Evolutionary conservation across 495 filamentous ascomycete species (phyloP).

Genomic region (Trichoderma orchidacearum): DNA sequence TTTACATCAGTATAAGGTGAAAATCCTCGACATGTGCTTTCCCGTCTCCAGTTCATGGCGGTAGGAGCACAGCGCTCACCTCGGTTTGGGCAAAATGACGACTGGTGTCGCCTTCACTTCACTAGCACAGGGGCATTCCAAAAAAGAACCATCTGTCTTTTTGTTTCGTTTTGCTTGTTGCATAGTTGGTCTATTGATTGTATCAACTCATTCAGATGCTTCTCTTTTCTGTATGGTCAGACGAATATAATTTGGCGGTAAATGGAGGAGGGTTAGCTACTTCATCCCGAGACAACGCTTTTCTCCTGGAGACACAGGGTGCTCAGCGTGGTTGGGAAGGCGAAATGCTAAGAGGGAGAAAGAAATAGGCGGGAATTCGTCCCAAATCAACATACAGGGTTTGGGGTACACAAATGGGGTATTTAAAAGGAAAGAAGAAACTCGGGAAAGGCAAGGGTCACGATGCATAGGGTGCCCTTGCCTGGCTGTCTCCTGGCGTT

Average conservation of each 20-base stretch:
- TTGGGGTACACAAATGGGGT: neutral
- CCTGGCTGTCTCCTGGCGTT: neutral
- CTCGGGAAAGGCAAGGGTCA: neutral
- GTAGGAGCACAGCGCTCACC: neutral
- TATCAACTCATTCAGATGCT: neutral
- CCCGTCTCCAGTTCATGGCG: conserved; percentile 6
- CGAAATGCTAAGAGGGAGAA: neutral
- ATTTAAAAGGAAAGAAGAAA: neutral
- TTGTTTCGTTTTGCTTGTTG: neutral
- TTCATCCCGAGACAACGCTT: neutral
- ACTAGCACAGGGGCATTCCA: conserved; percentile 2
- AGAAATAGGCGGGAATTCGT: neutral
- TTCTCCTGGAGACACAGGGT: too few relatives aligned
- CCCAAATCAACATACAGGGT: neutral
- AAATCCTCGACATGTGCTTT: neutral
- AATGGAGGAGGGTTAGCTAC: neutral
- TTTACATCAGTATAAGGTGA: neutral
- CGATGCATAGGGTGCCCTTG: neutral
- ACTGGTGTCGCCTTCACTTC: conserved; percentile 5
- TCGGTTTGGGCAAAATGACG: neutral
- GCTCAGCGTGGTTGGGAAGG: neutral
- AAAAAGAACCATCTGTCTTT: conserved; percentile 3
- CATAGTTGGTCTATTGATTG: neutral
- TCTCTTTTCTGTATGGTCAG: neutral
- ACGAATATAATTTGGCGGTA: neutral